phyloP scores from a whole-genome alignment of 2,329 filamentous ascomycete genomes.

The Karstenula rhodostoma region DNA sequence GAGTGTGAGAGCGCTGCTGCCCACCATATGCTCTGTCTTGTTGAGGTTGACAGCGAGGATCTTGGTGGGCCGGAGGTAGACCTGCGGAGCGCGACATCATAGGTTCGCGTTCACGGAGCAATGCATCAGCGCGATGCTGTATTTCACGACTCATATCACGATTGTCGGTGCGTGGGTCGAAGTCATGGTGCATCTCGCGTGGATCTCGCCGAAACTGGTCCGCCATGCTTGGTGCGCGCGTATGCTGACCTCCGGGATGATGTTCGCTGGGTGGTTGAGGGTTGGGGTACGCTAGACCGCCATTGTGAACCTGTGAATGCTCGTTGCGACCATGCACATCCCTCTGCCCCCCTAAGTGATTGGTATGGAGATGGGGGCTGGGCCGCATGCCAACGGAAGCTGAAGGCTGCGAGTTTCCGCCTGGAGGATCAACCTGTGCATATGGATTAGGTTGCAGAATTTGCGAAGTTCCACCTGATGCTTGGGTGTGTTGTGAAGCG shows the following conservation, averaged over 20 bases:
- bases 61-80: conserved; percentile 34
- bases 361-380: conserved; percentile 45
- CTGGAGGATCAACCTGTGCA: conserved; percentile 46
- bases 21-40: conserved; percentile 37
- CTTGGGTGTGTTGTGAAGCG: conserved; percentile 25
- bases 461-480: conserved; percentile 31
- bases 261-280: conserved; percentile 43
- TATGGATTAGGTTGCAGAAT: conserved; percentile 50
- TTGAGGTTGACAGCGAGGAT: conserved; percentile 37
- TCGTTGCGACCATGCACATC: conserved; percentile 42
- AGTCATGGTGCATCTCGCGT: conserved; percentile 39
- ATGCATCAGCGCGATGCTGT: conserved; percentile 38
- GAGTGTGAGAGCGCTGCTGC: conserved; percentile 45
- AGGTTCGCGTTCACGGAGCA: conserved; percentile 40
- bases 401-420: conserved; percentile 33
- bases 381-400: conserved; percentile 48
- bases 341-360: conserved; percentile 38
- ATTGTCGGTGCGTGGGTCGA: conserved; percentile 41
- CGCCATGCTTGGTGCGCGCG: conserved; percentile 33
- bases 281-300: conserved; percentile 41
- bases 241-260: conserved; percentile 33
- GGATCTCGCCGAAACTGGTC: conserved; percentile 43
- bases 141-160: conserved; percentile 45
- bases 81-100: conserved; percentile 28
- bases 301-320: conserved; percentile 42